These are phyloP conservation scores for Curvularia lunata DNA, from an alignment of 2,329 filamentous ascomycete genomes.

Conservation along the genomic window DNA sequence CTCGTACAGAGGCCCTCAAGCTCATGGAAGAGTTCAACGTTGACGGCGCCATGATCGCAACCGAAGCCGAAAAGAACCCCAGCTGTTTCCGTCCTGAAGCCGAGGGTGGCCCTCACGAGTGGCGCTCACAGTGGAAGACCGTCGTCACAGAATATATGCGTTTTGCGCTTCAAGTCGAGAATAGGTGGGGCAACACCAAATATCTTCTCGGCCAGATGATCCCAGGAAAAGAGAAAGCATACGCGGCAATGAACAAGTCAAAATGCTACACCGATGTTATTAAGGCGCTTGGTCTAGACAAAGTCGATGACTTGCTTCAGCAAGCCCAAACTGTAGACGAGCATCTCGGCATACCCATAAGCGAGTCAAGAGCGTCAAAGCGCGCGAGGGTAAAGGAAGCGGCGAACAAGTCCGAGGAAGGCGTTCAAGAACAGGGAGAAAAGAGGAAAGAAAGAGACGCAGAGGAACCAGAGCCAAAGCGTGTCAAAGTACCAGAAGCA, in stretches of 20 bases:
- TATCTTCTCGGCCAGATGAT: constrained; percentile 86
- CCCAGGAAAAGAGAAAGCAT: constrained; percentile 74
- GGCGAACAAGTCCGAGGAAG: constrained; percentile 16
- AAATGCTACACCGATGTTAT: constrained; percentile 77
- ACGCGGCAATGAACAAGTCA: constrained; percentile 65
- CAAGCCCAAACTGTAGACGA: constrained; percentile 71
- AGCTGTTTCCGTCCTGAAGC: constrained; percentile 78
- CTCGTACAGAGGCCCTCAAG: constrained; percentile 71
- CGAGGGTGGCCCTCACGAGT: constrained; percentile 66
- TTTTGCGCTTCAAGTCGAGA: constrained; percentile 76
- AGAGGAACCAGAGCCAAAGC: constrained; percentile 34
- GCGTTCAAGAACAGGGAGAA: constrained; percentile 26
- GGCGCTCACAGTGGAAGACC: constrained; percentile 72
- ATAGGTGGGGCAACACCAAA: constrained; percentile 92
- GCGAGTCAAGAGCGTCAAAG: constrained; percentile 55
- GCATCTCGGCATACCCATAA: constrained; percentile 64
- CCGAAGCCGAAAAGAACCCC: constrained; percentile 86
- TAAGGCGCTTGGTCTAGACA: constrained; percentile 67
- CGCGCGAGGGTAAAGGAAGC: constrained; percentile 51
- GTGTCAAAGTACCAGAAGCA: constrained; percentile 34
- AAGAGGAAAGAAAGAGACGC: constrained; percentile 24
- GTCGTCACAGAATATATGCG: constrained; percentile 78
- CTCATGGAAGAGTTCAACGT: constrained; percentile 81
- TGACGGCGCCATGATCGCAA: constrained; percentile 97
- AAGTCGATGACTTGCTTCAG: constrained; percentile 68